phyloP scores from a whole-genome alignment of 2,329 filamentous ascomycete genomes.

The Diplodia seriata region DNA sequence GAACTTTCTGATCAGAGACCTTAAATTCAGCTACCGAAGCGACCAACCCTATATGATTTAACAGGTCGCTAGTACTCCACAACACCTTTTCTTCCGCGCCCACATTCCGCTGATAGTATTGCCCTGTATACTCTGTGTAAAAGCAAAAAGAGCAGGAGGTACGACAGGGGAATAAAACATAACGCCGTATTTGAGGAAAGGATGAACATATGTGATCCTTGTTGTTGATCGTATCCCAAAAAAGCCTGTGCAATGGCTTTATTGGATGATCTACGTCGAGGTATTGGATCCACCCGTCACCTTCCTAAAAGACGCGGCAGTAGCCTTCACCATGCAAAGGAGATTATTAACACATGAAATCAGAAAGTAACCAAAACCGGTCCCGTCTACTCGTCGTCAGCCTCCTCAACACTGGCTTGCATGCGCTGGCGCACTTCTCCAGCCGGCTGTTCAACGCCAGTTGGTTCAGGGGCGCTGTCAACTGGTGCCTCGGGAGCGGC shows the following conservation, averaged over 20 bases:
- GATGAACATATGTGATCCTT: conserved; percentile 8
- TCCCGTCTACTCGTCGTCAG: conserved; percentile 42
- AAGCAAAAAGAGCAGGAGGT: conserved; percentile 2
- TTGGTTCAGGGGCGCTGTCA: conserved; percentile 20
- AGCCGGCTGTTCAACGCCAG: conserved; percentile 22
- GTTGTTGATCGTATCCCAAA: conserved; percentile 23
- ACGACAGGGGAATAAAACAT: conserved; percentile 6
- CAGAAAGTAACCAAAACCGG: conserved; percentile 13
- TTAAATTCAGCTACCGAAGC: background rate
- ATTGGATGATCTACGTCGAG: conserved; percentile 26
- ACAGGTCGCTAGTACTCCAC: conserved; percentile 1
- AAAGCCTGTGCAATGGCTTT: conserved; percentile 14
- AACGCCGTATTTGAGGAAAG: conserved; percentile 14
- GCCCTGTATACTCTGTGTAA: background rate
- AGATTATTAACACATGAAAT: conserved; percentile 27
- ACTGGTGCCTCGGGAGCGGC: conserved; percentile 18
- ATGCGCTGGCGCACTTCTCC: conserved; percentile 40
- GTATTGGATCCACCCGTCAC: conserved; percentile 27
- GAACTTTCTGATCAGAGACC: background rate
- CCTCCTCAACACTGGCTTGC: conserved; percentile 48
- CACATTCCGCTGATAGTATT: background rate
- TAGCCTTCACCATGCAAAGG: conserved; percentile 13
- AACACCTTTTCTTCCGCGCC: conserved; percentile 1
- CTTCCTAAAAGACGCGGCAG: conserved; percentile 14
- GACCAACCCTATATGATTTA: background rate